Percentiles rank a stretch among this genome's conserved stretches.
Conservation (phyloP, 2,329 filamentous ascomycete species). For the Fusarium multiceps region DNA sequence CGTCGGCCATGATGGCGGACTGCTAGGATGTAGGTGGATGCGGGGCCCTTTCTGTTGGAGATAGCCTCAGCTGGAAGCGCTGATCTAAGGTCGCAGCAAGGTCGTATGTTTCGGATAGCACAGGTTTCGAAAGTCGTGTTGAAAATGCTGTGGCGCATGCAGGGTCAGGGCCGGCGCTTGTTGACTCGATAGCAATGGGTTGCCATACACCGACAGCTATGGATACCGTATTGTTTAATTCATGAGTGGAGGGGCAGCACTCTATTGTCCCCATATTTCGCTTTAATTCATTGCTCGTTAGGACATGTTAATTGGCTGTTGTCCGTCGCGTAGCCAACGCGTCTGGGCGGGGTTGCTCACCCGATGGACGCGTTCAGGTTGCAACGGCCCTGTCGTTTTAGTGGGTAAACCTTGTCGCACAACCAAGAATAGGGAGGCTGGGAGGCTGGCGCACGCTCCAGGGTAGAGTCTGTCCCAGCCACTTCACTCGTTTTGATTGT, state of each 20-base stretch:
- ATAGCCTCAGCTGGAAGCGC: constrained; percentile 29
- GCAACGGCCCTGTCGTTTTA: constrained; percentile 22
- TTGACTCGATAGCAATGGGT: constrained; percentile 27
- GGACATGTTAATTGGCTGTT: constrained; percentile 42
- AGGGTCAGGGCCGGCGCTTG: constrained; percentile 34
- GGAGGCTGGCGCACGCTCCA: constrained; percentile 41
- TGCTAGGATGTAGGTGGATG: not conserved
- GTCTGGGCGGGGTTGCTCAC: constrained; percentile 36
- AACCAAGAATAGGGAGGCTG: constrained; percentile 43
- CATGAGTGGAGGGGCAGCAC: constrained; percentile 30
- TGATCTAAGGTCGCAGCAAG: constrained; percentile 16
- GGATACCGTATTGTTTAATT: constrained; percentile 23
- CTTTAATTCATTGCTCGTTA: constrained; percentile 15
- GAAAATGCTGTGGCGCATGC: constrained; percentile 22
- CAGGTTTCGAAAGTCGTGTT: constrained; percentile 16
- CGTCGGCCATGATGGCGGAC: constrained; percentile 56
- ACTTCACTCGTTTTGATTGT: constrained; percentile 40
- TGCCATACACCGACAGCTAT: constrained; percentile 17
- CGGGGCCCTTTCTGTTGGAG: constrained; percentile 1
- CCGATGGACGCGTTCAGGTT: constrained; percentile 36
- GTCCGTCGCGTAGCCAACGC: constrained; percentile 48
- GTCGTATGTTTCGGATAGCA: constrained; percentile 24
- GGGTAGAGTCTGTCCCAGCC: constrained; percentile 46
- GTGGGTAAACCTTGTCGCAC: constrained; percentile 33
- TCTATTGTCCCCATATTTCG: constrained; percentile 31